Evolutionary conservation across 371 early-diverging fungal species (phyloP).

Genomic region (Mortierella sp.): DNA sequence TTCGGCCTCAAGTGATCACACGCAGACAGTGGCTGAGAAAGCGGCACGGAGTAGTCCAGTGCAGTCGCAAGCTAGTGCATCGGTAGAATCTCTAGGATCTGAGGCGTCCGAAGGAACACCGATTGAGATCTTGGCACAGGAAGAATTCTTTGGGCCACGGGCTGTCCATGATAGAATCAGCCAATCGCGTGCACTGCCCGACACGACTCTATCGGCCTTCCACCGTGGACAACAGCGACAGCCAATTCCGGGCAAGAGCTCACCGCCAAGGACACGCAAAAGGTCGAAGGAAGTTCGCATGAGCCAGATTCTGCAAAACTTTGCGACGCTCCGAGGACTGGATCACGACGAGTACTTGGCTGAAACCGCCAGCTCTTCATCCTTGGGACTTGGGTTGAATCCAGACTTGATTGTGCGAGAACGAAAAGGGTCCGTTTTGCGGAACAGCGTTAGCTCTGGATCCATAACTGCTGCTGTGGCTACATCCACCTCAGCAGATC

Average conservation of each 20-base stretch:
- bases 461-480: not conserved
- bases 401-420: conserved; percentile 2
- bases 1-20: too few species aligned
- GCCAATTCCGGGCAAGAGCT: not conserved
- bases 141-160: conserved; percentile 32
- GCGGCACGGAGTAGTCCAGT: not conserved
- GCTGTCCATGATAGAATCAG: conserved; percentile 5
- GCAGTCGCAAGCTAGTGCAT: conserved; percentile 7
- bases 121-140: conserved; percentile 31
- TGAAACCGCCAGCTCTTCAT: conserved; percentile 7
- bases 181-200: not conserved
- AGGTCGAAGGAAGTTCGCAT: conserved; percentile 41
- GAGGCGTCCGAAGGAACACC: conserved; percentile 32
- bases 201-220: conserved; percentile 2
- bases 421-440: conserved; percentile 8
- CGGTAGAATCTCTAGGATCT: conserved; percentile 20
- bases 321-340: conserved; percentile 36
- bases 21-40: not conserved
- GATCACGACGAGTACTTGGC: conserved; percentile 30
- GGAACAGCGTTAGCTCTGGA: not conserved
- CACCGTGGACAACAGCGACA: not conserved
- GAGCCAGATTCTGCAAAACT: conserved; percentile 47
- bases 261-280: conserved; percentile 9
- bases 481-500: not conserved
- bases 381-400: conserved; percentile 9